These are phyloP conservation scores for Metschnikowia hibisci DNA, from an alignment of 805 yeast species.

Conservation along the genomic window DNA sequence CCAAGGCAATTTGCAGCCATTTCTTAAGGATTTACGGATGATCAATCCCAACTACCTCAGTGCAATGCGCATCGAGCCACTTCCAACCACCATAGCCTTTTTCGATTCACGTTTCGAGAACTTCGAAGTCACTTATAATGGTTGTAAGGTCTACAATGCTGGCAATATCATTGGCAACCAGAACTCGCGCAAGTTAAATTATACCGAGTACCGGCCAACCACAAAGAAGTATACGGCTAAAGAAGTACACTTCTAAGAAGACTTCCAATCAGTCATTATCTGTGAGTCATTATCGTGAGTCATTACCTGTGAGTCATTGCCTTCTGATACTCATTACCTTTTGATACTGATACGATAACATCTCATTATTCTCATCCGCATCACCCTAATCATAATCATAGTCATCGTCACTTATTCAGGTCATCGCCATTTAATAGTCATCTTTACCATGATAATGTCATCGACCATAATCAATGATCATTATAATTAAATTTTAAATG, in stretches of 20 bases:
- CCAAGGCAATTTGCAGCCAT: slow-evolving; percentile 87
- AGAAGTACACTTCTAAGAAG: slow-evolving; percentile 28
- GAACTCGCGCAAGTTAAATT: slow-evolving; percentile 45
- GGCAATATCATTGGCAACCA: slow-evolving; percentile 43
- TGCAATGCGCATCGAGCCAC: slow-evolving; percentile 65
- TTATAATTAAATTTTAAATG: too few relatives aligned
- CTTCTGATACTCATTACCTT: too few relatives aligned
- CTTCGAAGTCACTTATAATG: slow-evolving; percentile 75
- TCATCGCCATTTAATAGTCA: too few relatives aligned
- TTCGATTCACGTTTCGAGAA: slow-evolving; percentile 68
- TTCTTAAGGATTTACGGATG: slow-evolving; percentile 56
- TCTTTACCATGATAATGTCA: too few relatives aligned
- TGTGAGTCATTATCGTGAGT: not conserved
- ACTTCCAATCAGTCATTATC: not conserved
- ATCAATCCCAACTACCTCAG: slow-evolving; percentile 69
- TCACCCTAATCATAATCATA: too few relatives aligned
- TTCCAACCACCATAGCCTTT: slow-evolving; percentile 64
- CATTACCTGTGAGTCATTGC: too few relatives aligned
- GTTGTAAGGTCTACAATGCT: slow-evolving; percentile 74
- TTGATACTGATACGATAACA: too few relatives aligned
- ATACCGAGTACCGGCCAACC: slow-evolving; percentile 70
- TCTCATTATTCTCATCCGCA: too few relatives aligned
- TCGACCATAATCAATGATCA: too few relatives aligned
- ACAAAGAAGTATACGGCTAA: slow-evolving; percentile 48
- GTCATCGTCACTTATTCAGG: too few relatives aligned